Percentiles rank a stretch among this genome's conserved stretches.
Conservation (phyloP, 2,329 filamentous ascomycete genomes). For the Scytalidium sp. region DNA sequence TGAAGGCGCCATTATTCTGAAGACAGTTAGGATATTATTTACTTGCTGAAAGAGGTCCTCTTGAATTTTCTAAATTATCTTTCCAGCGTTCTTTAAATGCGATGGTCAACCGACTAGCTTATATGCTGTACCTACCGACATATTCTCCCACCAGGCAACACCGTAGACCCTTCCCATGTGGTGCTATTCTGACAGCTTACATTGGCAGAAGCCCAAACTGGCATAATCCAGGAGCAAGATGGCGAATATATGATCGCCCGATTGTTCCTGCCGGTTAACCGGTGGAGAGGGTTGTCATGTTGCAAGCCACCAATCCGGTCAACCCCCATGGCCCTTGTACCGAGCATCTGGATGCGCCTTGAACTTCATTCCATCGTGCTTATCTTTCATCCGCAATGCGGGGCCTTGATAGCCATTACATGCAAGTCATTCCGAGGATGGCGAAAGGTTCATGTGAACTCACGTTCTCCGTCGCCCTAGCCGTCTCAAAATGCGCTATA, state of each 20-base stretch:
- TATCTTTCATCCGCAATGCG: not conserved
- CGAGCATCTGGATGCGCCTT: not conserved
- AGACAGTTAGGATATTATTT: no score
- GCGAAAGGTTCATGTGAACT: no score
- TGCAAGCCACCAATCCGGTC: not conserved
- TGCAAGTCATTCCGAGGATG: no score
- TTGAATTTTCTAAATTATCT: no score
- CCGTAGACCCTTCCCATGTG: not conserved
- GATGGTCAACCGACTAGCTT: not conserved
- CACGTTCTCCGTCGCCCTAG: no score
- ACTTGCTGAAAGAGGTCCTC: no score
- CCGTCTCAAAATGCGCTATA: no score
- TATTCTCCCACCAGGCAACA: not conserved
- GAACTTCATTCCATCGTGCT: no score
- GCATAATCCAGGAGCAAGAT: not conserved
- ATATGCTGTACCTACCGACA: not conserved
- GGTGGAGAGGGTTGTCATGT: not conserved
- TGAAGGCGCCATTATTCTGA: conserved; percentile 27
- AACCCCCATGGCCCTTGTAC: not conserved
- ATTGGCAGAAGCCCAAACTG: not conserved
- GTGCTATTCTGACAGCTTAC: not conserved
- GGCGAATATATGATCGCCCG: not conserved
- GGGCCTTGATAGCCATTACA: no score
- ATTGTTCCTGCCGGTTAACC: not conserved
- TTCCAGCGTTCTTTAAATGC: no score